phyloP scores from a whole-genome alignment of 2,329 filamentous ascomycete genomes.

The Xylaria sp. region DNA sequence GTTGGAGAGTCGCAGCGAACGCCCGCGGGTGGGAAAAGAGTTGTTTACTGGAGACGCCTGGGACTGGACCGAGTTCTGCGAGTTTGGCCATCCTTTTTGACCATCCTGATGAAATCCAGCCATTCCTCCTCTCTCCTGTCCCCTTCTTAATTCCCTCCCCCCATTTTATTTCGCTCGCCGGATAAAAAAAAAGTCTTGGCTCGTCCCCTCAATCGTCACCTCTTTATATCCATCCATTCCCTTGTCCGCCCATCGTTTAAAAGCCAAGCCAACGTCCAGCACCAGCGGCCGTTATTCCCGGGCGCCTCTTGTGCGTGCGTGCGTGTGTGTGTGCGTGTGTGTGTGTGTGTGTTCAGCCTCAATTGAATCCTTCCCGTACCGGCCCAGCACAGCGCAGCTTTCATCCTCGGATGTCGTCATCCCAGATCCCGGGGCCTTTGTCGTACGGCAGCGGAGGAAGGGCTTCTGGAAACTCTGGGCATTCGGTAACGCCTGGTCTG shows the following conservation, averaged over 20 bases:
- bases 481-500: conserved; percentile 20
- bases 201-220: conserved; percentile 27
- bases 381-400: too few relatives aligned
- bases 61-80: too few relatives aligned
- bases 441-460: conserved; percentile 34
- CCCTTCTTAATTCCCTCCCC: conserved; percentile 10
- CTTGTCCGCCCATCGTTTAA: conserved; percentile 31
- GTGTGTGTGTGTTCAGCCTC: conserved; percentile 29
- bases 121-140: too few relatives aligned
- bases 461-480: conserved; percentile 17
- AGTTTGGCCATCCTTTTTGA: too few relatives aligned
- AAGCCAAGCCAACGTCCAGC: conserved; percentile 26
- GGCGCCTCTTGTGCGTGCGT: conserved; percentile 21
- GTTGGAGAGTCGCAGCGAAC: conserved; percentile 18
- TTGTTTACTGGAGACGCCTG: too few relatives aligned
- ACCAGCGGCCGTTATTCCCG: conserved; percentile 28
- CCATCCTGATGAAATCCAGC: too few relatives aligned
- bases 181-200: conserved; percentile 27
- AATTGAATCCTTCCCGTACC: conserved; percentile 25
- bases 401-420: conserved; percentile 34
- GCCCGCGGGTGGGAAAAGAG: background rate
- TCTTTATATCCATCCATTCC: conserved; percentile 33
- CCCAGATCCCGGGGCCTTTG: conserved; percentile 34
- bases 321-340: too few relatives aligned
- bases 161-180: conserved; percentile 23